Base-by-base conservation (phyloP, 768 basidiomycete genomes). In the Tylopilus subfusipes region DNA sequence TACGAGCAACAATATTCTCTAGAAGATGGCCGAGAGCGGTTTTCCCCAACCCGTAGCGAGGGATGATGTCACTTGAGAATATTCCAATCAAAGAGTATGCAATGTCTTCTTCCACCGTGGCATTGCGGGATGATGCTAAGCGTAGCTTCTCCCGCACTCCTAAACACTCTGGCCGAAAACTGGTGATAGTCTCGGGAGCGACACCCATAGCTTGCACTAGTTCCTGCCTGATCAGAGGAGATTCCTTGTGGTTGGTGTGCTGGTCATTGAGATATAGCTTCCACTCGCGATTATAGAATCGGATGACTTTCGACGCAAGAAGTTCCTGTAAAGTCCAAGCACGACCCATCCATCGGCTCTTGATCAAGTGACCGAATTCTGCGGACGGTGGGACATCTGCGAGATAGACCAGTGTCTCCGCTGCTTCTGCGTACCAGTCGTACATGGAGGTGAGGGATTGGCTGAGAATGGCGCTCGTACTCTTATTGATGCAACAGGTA, bases 241-340 rank as follows among this genome's bases (percentile, higher is more conserved):
- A 33, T 11, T 33, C 31, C 31, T 33, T 33, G 31, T 62, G 61
- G 27, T 61, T 58, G 18, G 34, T 1, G 2, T 33, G 30, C 4
- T 5, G 21, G 22, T 62, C 61, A 7, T 43, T 38, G 9, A 52
- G 47, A 19, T 54, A 62, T 5, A 24, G 47, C 12, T 52, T 46
- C 60, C 60, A 62, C 0, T 54, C 33, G 3, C 39, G 22, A 16
- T 50, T 53, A 8, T 49, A 61, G 27, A 61, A 61, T 4, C 59
- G 30, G 29, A 61, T 42, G 45, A 36, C 34, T 13, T 56, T 61
- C 1, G 58, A 44, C 5, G 47, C 44, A 13, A 61, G 55, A 8
- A 57, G 47, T n/a, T 48, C 47, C 18, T 36, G 24, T n/a, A 36
- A 12, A n/a, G 47, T 25, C 47, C 47, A 48, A 6, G 47, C 47